These are phyloP conservation scores for Hygrocybe coccinea DNA, from an alignment of 768 basidiomycete genomes.

Conservation along the genomic window DNA sequence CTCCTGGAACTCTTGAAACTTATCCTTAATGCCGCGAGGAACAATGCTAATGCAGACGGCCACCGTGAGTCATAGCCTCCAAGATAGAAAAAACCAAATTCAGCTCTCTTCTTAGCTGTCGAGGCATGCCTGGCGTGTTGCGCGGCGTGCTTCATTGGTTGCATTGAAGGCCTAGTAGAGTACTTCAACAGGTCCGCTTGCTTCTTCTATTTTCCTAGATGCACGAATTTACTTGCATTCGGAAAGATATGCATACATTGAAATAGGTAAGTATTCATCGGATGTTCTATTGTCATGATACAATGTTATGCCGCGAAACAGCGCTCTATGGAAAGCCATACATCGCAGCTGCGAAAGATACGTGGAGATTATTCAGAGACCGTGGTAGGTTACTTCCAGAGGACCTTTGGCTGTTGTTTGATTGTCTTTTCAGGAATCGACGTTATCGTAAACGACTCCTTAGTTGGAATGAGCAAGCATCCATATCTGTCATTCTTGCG, in stretches of 20 bases:
- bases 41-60: constrained; percentile 58
- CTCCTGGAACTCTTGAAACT: constrained; percentile 65
- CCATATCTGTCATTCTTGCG: not conserved
- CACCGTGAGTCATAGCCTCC: constrained; percentile 48
- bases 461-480: constrained; percentile 68
- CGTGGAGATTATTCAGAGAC: constrained; percentile 72
- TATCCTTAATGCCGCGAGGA: constrained; percentile 52
- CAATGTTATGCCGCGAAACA: constrained; percentile 18
- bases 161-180: constrained; percentile 62
- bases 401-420: constrained; percentile 15
- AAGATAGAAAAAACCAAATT: not conserved
- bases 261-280: constrained; percentile 51
- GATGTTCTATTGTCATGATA: not conserved
- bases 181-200: constrained; percentile 68
- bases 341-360: constrained; percentile 75
- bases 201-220: not conserved
- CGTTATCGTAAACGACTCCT: constrained; percentile 76
- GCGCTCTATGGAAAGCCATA: constrained; percentile 85
- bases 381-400: constrained; percentile 42
- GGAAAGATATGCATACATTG: constrained; percentile 70
- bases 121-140: constrained; percentile 73
- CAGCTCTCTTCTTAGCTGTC: constrained; percentile 44
- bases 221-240: not conserved
- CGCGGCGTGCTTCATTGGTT: constrained; percentile 71
- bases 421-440: constrained; percentile 48